Evolutionary conservation across 2,329 filamentous ascomycete species (phyloP).

Genomic region (Acrocalymma vagum): DNA sequence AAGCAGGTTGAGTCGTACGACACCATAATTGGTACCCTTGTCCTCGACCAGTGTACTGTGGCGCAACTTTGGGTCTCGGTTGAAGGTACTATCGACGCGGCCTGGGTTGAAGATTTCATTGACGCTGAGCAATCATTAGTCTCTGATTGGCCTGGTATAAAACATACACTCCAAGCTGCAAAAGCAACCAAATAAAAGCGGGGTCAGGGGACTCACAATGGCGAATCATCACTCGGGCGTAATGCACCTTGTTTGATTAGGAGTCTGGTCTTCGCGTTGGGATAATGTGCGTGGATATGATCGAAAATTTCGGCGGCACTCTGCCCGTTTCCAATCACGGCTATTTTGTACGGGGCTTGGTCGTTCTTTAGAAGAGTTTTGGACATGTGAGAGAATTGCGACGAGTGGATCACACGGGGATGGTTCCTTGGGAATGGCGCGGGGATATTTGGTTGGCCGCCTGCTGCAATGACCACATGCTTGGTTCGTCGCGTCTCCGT

Average conservation of each 20-base stretch:
- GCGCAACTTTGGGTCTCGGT: constrained; percentile 70
- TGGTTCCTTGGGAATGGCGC: constrained; percentile 73
- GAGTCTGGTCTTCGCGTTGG: constrained; percentile 78
- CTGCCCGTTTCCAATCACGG: constrained; percentile 88
- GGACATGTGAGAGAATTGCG: constrained; percentile 77
- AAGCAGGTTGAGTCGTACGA: constrained; percentile 89
- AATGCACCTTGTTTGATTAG: constrained; percentile 86
- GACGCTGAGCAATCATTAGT: constrained; percentile 65
- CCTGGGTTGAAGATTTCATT: constrained; percentile 97
- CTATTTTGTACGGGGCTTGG: constrained; percentile 72
- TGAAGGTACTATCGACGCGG: constrained; percentile 79
- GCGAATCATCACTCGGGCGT: constrained; percentile 92
- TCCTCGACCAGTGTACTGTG: constrained; percentile 70
- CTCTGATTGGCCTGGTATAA: background rate
- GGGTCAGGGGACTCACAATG: constrained; percentile 72
- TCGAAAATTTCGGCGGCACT: constrained; percentile 96
- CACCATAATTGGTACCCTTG: constrained; percentile 90
- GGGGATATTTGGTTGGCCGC: constrained; percentile 75
- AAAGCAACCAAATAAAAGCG: background rate
- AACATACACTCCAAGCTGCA: no score
- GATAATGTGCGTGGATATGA: constrained; percentile 83
- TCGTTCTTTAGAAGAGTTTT: constrained; percentile 66
- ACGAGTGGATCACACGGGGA: constrained; percentile 85
- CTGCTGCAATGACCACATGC: constrained; percentile 75
- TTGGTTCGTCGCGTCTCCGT: constrained; percentile 64